Base-by-base conservation (phyloP, 768 basidiomycete genomes). In the Thelephora ganbajun region DNA sequence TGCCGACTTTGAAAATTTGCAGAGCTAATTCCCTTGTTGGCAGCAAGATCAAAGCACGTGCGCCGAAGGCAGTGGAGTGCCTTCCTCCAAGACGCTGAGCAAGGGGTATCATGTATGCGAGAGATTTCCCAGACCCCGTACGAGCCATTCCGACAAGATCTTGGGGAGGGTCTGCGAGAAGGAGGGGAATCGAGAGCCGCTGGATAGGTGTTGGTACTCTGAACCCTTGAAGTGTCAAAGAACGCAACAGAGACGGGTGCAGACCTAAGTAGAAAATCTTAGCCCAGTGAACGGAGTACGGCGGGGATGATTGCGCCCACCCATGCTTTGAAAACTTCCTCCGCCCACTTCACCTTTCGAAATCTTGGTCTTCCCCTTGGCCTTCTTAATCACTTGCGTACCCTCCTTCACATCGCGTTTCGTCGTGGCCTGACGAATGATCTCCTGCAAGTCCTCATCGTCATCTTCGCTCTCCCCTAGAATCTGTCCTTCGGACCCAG, bases 71-170 rank as follows among this genome's bases (percentile, higher is more conserved):
- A 11, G 79, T 74, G 0, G 79, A 72, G 59, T 96, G 92, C 33
- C 79, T 69, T 7, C 88, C 87, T 5, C 83, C 79, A 6, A 99
- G 74, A 42, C 89, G 75, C 49, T 93, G 86, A 0, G 96, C 70
- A 13, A 99, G 73, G 44, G 96, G 96, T 20, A 98, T 69, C 73
- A 98, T 78, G 61, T 93, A 99, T 16, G 94, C 94, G 33, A 99
- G 76, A 9, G 93, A 93, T 67, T 98, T 98, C 50, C 96, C 96
- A 1, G 92, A 96, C 36, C 96, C 96, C 3, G 96, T 99, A 34
- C 96, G 77, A 34, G 96, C 94, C 96, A 98, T 99, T 36, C 90
- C 94, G 12, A 98, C 90, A 12, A 99, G 78, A 65, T 96, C 93
- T 46, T 86, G 72, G 7, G 92, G 90, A 35, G 93, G 91, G 36